Base-by-base conservation (phyloP, 495 filamentous ascomycete species). In the Penicillium samsonianum region DNA sequence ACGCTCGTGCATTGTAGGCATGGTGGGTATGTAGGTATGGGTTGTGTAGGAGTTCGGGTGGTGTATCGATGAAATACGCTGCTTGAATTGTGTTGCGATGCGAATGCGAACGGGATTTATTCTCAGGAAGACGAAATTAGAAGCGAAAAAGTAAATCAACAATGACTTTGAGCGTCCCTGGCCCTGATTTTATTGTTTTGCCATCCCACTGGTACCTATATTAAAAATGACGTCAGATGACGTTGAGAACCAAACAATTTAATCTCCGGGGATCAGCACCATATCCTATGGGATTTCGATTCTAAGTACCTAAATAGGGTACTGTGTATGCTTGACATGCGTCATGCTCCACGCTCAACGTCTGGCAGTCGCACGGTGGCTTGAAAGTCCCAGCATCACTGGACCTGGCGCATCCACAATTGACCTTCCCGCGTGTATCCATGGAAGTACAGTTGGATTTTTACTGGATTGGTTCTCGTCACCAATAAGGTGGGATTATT, bases 1-100 rank as follows among this genome's bases (percentile, higher is more conserved):
- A 19, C 76, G 73, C 16, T 79, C 76, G 70, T 78, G 70, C 52
- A 79, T 79, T 19, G 67, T 52, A 14, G 72, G 65, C 73, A 78
- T 73, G 48, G 23, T 65, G 57, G 55, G 16, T 33, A 31, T 33
- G 11, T 19, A 5, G 25, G 23, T 20, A 10, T 35, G 2, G 31
- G n/a, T 45, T 47, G 26, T 20, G 22, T 19, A 20, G 44, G 8
- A 11, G 0, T 47, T 47, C 20, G 28, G 30, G 14, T 28, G 46
- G 16, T 17, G 33, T 45, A 33, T 50, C 25, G 28, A 28, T 16
- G 37, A 17, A 40, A n/a, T 2, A 28, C 26, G 44, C 44, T 47
- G 11, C n/a, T 31, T 19, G 28, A 20, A 20, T 2, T 19, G 26
- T 7, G 17, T 20, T 48, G 45, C 45, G 28, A 20, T 31, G 45